Conservation (phyloP, 1,284 basidiomycete species). For the Meira nashicola region DNA sequence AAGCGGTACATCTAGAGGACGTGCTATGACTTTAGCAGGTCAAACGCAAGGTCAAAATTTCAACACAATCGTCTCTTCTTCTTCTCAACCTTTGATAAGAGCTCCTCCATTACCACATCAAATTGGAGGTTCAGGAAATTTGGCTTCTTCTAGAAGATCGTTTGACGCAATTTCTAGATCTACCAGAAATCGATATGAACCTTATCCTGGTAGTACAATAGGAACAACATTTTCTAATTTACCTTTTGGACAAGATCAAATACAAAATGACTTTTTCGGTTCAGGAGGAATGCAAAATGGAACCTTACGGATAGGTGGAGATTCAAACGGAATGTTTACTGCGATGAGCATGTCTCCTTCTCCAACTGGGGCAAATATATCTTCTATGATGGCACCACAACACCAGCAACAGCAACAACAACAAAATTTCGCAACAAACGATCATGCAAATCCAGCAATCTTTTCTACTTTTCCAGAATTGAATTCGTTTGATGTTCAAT, state of each 20-base stretch:
- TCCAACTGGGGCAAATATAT: no score
- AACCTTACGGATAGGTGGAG: no score
- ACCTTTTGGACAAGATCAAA: background rate
- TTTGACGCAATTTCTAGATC: background rate
- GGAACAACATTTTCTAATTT: background rate
- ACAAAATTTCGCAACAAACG: background rate
- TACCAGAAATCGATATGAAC: constrained; percentile 1
- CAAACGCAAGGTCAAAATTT: no score
- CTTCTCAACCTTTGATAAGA: background rate
- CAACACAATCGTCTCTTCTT: background rate
- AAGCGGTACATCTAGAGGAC: no score
- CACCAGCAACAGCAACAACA: constrained; percentile 1
- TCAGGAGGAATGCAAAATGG: no score
- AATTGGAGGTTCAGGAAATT: constrained; percentile 7
- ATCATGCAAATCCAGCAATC: no score
- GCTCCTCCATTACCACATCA: constrained; percentile 1
- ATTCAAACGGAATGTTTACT: no score
- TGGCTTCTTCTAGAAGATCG: background rate
- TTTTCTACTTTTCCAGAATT: no score
- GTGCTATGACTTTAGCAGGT: no score
- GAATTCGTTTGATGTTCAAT: no score
- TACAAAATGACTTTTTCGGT: no score
- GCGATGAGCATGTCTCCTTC: no score
- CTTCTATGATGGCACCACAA: background rate
- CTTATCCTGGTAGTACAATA: constrained; percentile 1